Conservation (phyloP, 2,329 filamentous ascomycete genomes). For the Thelonectria olida region DNA sequence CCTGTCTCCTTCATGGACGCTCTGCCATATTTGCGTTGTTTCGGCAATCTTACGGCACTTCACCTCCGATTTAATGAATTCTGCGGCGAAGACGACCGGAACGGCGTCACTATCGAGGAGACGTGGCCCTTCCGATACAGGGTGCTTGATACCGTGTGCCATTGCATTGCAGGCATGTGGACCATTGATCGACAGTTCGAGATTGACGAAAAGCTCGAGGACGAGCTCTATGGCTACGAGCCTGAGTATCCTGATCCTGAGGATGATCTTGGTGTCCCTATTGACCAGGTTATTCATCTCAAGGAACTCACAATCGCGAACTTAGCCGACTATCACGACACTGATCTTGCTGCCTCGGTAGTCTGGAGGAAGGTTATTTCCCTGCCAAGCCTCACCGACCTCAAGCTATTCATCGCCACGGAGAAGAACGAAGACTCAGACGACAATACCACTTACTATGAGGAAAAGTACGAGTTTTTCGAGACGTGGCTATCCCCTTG, state of each 20-base stretch:
- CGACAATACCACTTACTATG: not conserved
- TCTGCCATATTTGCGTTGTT: constrained; percentile 19
- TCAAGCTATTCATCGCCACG: constrained; percentile 2
- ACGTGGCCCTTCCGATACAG: constrained; percentile 14
- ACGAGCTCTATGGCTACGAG: not conserved
- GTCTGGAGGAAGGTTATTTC: constrained; percentile 16
- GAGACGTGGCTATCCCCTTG: constrained; percentile 31
- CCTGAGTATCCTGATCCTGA: not conserved
- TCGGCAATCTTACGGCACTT: not conserved
- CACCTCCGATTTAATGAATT: constrained; percentile 20
- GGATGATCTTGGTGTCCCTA: not conserved
- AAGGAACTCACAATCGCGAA: constrained; percentile 24
- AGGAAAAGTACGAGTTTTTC: constrained; percentile 34
- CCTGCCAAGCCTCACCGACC: not conserved
- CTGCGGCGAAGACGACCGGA: constrained; percentile 6
- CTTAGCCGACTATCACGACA: constrained; percentile 23
- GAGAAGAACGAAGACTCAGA: not conserved
- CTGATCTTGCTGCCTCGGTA: not conserved
- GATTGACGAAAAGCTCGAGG: constrained; percentile 8
- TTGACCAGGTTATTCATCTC: not conserved
- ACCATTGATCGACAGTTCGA: constrained; percentile 9
- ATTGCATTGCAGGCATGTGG: constrained; percentile 29
- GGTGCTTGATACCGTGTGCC: constrained; percentile 26
- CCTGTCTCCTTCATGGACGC: constrained; percentile 15
- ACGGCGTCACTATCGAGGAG: not conserved